A percentile compares a stretch with the other conserved stretches of the same genome.
Evolutionary conservation across 2,329 filamentous ascomycete genomes (phyloP).

Genomic region (Fusarium agapanthi): DNA sequence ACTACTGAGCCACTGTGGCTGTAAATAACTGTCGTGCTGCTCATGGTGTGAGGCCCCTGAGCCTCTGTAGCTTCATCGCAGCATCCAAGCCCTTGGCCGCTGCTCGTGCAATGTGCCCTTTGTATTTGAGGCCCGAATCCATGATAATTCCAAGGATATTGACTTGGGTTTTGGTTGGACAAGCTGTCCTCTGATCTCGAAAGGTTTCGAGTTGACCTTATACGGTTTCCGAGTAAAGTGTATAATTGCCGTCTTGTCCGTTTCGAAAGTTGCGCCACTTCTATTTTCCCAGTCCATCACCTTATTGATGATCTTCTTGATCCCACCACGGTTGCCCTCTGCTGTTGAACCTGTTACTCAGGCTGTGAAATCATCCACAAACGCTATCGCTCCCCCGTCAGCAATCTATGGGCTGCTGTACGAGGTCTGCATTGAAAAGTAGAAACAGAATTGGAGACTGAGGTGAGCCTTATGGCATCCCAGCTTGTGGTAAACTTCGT

Average conservation of each 20-base stretch:
- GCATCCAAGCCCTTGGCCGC: neutral
- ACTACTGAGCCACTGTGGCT: too few species aligned
- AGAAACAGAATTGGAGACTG: neutral
- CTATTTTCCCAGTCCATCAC: neutral
- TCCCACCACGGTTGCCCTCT: neutral
- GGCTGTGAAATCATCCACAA: neutral
- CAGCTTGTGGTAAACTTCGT: neutral
- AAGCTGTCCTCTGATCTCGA: neutral
- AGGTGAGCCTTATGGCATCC: neutral
- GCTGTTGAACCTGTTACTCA: neutral
- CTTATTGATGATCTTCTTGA: rapidly evolving
- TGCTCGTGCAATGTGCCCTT: neutral
- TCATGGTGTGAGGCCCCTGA: too few species aligned
- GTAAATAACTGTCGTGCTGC: too few species aligned
- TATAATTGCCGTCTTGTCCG: neutral
- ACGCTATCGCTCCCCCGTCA: neutral
- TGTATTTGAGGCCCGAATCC: neutral
- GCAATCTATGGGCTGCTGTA: neutral
- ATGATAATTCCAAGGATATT: neutral
- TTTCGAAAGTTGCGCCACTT: neutral
- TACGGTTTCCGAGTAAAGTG: neutral
- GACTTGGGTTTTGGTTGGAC: neutral
- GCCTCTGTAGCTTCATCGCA: too few species aligned
- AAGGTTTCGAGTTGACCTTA: neutral
- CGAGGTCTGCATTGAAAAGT: neutral